Percentiles rank a stretch among this genome's conserved stretches.
These are phyloP conservation scores for Mycena rosella DNA, from an alignment of 768 basidiomycete genomes.

Conservation along the genomic window DNA sequence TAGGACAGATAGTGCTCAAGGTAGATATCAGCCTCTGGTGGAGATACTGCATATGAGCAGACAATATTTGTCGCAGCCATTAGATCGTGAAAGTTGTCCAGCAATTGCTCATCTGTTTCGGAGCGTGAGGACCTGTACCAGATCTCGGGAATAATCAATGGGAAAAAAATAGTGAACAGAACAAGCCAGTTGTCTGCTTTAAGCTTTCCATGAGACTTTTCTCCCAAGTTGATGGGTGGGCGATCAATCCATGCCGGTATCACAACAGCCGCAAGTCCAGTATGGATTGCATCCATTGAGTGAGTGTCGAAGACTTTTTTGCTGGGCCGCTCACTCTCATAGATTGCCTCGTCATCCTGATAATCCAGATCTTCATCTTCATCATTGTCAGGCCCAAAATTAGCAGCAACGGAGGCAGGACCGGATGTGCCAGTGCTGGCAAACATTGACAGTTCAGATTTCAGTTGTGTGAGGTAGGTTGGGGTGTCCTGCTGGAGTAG, in stretches of 20 bases:
- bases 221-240: constrained; percentile 29
- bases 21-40: background rate
- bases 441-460: too few relatives aligned
- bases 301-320: constrained; percentile 7
- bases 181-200: constrained; percentile 36
- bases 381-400: too few relatives aligned
- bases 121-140: background rate
- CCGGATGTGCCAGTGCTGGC: too few relatives aligned
- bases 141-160: constrained; percentile 15
- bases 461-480: too few relatives aligned
- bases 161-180: constrained; percentile 9
- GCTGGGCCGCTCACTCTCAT: constrained; percentile 9
- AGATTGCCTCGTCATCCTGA: too few relatives aligned
- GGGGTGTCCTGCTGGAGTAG: too few relatives aligned
- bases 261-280: constrained; percentile 15
- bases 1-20: background rate
- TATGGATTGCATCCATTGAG: constrained; percentile 15
- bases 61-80: constrained; percentile 11
- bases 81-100: constrained; percentile 13
- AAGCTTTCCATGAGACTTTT: constrained; percentile 30
- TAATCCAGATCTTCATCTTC: too few relatives aligned
- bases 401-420: too few relatives aligned
- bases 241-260: constrained; percentile 29
- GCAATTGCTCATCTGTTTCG: background rate
- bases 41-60: background rate